A percentile compares a stretch with the other conserved stretches of the same genome.
Evolutionary conservation across 306 rosid genomes (phyloP).

Genomic region (Vigna unguiculata): DNA sequence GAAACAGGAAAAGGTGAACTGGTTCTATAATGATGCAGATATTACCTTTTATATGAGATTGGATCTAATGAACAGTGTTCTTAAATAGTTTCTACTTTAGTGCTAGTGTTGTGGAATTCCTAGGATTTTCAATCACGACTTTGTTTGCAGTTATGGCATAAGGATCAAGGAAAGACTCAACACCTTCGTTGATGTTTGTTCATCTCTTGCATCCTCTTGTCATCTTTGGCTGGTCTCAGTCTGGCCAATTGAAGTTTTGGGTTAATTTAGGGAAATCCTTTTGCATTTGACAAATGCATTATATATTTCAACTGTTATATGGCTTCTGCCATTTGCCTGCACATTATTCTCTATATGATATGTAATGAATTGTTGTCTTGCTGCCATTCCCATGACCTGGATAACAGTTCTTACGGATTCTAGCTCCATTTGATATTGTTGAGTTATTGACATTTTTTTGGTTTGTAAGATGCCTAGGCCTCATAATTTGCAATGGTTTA

Average conservation of each 20-base stretch:
- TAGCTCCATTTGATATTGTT: constrained; percentile 6
- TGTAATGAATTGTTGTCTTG: not conserved
- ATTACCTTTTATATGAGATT: constrained; percentile 34
- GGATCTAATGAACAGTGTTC: constrained; percentile 3
- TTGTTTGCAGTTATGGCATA: not conserved
- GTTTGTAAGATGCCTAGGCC: constrained; percentile 18
- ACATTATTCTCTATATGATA: not conserved
- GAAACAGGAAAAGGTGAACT: constrained; percentile 70
- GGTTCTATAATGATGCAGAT: constrained; percentile 22
- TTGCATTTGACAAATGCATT: no score
- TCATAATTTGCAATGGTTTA: constrained; percentile 25
- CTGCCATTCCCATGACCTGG: not conserved
- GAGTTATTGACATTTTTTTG: constrained; percentile 33
- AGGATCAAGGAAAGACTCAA: not conserved
- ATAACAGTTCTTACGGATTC: not conserved
- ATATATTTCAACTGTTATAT: not conserved
- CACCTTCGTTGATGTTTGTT: not conserved
- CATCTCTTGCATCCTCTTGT: not conserved
- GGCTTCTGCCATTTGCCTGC: not conserved
- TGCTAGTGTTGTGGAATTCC: not conserved
- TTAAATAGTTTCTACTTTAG: not conserved
- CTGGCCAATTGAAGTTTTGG: not conserved
- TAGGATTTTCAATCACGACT: not conserved
- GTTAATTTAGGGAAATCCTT: not conserved
- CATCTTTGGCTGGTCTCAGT: not conserved